A percentile compares a stretch with the other conserved stretches of the same genome.
Conservation (phyloP, 106 monocot genomes). For the Ottelia alismoides region DNA sequence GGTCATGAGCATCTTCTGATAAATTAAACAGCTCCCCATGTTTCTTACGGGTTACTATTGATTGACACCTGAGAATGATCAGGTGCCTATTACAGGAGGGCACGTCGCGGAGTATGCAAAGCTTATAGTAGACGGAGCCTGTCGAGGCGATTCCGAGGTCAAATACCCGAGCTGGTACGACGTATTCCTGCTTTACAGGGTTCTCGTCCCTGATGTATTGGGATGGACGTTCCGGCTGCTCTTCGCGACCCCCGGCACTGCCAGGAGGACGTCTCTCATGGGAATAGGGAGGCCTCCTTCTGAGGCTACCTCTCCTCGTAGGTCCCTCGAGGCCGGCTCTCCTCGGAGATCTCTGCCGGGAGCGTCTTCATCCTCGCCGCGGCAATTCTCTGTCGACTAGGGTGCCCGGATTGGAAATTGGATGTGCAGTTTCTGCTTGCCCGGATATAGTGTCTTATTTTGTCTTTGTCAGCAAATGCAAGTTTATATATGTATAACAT, state of each 20-base stretch:
- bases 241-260: constrained; percentile 7
- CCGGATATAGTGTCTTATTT: too few species aligned
- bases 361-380: too few species aligned
- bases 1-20: not conserved
- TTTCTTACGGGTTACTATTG: not conserved
- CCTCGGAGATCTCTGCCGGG: too few species aligned
- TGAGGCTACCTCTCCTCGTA: too few species aligned
- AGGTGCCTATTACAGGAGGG: constrained; percentile 35
- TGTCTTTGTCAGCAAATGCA: too few species aligned
- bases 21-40: not conserved
- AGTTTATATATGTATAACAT: too few species aligned
- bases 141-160: constrained; percentile 53
- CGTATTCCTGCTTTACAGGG: constrained; percentile 50
- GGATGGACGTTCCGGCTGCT: constrained; percentile 56
- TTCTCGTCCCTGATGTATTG: constrained; percentile 50
- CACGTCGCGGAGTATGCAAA: constrained; percentile 46
- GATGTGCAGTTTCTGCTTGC: too few species aligned
- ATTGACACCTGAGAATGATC: not conserved
- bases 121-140: constrained; percentile 47
- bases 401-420: too few species aligned
- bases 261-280: constrained; percentile 8
- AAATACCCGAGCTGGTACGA: constrained; percentile 60
- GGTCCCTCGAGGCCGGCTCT: too few species aligned
- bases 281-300: too few species aligned
- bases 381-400: too few species aligned